Base-by-base conservation (phyloP, 2,329 filamentous ascomycete genomes). In the Penicillium sp. region DNA sequence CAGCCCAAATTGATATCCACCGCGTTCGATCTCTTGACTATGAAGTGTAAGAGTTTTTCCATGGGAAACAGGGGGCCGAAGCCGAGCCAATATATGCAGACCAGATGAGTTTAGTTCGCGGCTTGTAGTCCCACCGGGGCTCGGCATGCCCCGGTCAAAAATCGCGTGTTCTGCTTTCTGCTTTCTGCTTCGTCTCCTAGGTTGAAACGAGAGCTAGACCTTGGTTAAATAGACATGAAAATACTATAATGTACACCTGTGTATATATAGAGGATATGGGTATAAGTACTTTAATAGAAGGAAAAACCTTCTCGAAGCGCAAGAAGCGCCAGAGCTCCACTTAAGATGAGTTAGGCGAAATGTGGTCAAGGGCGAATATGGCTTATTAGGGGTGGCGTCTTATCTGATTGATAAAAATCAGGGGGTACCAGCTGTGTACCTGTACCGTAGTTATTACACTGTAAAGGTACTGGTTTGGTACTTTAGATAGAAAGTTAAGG, bases 351-450 rank as follows among this genome's bases (percentile, higher is more conserved):
- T 50, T 55, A 55, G 48, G 48, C 35, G 39, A 52, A 55, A 52
- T 46, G 29, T 42, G 37, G 34, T 20, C 40, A 52, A 52, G 48
- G 53, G 53, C 39, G 46, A 32, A 43, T 6, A 43, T 39, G 46
- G 31, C 39, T 44, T 48, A 9, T n/a, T 22, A 16, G 31, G 38
- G 53, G 42, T 35, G 48, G 7, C 13, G 20, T 55, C 48, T 55
- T 55, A 55, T 55, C 53, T 31, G 48, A 52, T 52, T 52, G 53
- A 55, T 55, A 52, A 55, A 13, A 13, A 22, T 46, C 16, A 26
- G n/a, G 10, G 8, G 8, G 53, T 55, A 55, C 39, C 49, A 8
- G 2, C 3, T 5, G 10, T 13, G 53, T 55, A 55, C 48, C 40
- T n/a, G 5, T 34, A 29, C 20, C 14, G n/a, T 46, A 29, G 35